Conservation (phyloP, 345 rosid genomes). For the Gossypium stocksii region DNA sequence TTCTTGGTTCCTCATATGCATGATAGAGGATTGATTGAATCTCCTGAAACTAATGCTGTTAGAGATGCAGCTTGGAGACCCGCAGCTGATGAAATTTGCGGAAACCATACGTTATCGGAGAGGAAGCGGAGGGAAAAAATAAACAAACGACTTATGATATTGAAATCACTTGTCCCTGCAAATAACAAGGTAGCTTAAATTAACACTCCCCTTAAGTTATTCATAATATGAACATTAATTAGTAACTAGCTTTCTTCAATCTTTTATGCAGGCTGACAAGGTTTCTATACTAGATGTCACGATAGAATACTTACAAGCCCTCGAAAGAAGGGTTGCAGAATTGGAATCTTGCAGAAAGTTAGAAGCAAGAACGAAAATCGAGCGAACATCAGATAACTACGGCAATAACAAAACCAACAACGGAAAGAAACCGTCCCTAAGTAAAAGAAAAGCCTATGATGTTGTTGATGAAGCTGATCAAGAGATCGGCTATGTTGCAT, state of each 20-base stretch:
- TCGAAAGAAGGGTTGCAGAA: constrained; percentile 62
- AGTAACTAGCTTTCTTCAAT: constrained; percentile 3
- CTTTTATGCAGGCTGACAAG: constrained; percentile 55
- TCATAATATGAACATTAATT: neutral
- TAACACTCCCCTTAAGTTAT: neutral
- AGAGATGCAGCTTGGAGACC: constrained; percentile 36
- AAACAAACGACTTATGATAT: constrained; percentile 46
- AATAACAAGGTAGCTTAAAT: constrained; percentile 51
- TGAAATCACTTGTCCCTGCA: constrained; percentile 73
- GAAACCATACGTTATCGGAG: constrained; percentile 41
- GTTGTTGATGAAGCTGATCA: constrained; percentile 24
- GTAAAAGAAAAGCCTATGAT: constrained; percentile 60
- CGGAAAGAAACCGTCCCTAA: constrained; percentile 25
- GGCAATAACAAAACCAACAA: constrained; percentile 23
- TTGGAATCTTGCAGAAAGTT: constrained; percentile 44
- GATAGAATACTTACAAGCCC: constrained; percentile 62
- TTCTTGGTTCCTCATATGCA: constrained; percentile 68
- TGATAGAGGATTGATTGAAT: constrained; percentile 29
- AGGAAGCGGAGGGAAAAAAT: constrained; percentile 48
- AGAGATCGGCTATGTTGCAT: constrained; percentile 32
- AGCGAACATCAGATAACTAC: constrained; percentile 62
- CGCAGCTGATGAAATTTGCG: constrained; percentile 43
- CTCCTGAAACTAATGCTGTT: constrained; percentile 31
- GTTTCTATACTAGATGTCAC: constrained; percentile 77
- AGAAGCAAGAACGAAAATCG: constrained; percentile 38